Base-by-base conservation (phyloP, 1,284 basidiomycete species). In the Cutaneotrichosporon arboriforme region DNA sequence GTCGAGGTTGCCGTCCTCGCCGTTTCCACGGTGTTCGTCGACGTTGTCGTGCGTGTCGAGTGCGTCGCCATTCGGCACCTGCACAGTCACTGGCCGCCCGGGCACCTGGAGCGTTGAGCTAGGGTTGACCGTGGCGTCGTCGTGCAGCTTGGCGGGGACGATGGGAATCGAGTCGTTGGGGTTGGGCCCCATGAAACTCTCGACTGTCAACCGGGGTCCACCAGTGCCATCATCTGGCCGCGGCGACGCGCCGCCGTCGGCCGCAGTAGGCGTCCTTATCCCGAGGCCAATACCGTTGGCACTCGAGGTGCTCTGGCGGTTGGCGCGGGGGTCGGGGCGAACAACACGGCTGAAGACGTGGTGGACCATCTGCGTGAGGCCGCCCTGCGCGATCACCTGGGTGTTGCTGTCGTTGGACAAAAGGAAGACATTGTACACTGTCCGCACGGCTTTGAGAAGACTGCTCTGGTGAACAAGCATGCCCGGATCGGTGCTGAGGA, bases 391-490 rank as follows among this genome's bases (percentile, higher is more conserved):
- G 23, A 97, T 90, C 76, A 89, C 90, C 75, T 97, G 93, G 65
- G 93, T 97, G 49, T 91, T 87, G 4, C 86, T 82, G 64, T 94
- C 90, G 34, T 82, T 81, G 62, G 88, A 91, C 54, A 96, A 80
- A 31, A 97, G 79, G 72, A 97, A 97, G 54, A 97, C 86, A 69
- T 97, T 97, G 77, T 97, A 97, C 2, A 97, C 92, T 7, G 93
- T 96, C 36, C 93, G 82, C 23, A 97, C 88, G 23, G 93, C 90
- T 73, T 94, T 94, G 60, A 97, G 81, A 35, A 97, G 79, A 13
- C 89, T 88, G 8, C 90, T 93, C 70, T 96, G 92, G 73, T 97
- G 93, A 2, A 96, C 88, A 37, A 90, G 80, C 61, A 87, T 84
- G 13, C 71, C 70, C 46, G 66, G 65, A 37, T 84, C 87, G 4